Conservation (phyloP, 441 rosid species). For the Bruguiera hainesii region DNA sequence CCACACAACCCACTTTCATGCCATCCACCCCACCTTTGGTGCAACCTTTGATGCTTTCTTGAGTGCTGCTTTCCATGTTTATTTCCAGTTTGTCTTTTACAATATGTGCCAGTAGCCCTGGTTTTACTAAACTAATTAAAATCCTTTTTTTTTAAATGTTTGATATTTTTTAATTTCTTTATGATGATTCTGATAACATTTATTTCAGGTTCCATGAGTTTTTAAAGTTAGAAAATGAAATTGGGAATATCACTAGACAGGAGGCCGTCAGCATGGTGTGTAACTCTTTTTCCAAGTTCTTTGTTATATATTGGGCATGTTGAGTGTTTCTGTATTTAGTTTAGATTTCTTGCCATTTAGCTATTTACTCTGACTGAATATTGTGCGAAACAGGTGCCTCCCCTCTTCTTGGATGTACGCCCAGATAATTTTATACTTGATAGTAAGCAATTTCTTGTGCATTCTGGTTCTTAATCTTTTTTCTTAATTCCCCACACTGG, state of each 20-base stretch:
- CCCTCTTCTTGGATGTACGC: constrained; percentile 83
- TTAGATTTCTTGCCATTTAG: neutral
- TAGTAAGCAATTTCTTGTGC: constrained; percentile 49
- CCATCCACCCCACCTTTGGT: no score
- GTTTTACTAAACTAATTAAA: neutral
- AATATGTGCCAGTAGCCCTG: neutral
- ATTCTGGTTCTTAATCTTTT: constrained; percentile 6
- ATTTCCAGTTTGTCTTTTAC: no score
- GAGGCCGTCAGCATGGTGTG: constrained; percentile 99
- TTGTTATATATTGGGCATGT: neutral
- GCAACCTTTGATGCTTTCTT: no score
- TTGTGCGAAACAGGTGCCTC: constrained; percentile 41
- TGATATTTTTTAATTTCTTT: neutral
- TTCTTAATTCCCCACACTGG: neutral
- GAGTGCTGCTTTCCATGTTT: no score
- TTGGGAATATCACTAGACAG: constrained; percentile 94
- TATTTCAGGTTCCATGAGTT: constrained; percentile 89
- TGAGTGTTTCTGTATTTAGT: neutral
- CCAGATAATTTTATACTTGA: constrained; percentile 86
- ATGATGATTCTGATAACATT: constrained; percentile 11
- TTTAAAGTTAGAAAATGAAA: constrained; percentile 91
- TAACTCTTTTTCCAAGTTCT: neutral
- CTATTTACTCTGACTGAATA: neutral
- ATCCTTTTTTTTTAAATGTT: neutral
- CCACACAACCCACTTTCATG: no score